A percentile compares a stretch with the other conserved stretches of the same genome.
These are phyloP conservation scores for Cymodocea nodosa DNA, from an alignment of 116 monocot genomes.

Conservation along the genomic window DNA sequence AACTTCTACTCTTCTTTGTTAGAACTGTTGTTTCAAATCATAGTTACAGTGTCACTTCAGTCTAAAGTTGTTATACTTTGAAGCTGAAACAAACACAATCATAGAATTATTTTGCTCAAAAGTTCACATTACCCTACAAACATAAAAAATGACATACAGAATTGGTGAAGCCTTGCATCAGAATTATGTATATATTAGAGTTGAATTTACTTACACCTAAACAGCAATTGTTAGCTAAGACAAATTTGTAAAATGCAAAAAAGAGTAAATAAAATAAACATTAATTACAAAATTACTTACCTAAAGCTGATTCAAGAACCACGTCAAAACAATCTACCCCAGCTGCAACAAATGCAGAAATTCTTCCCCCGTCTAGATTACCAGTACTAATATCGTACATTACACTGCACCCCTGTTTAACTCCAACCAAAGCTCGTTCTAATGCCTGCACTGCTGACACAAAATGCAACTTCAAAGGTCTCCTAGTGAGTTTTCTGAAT, in stretches of 20 bases:
- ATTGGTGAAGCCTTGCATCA: no score
- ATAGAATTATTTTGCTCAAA: no score
- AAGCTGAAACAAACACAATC: no score
- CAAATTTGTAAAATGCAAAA: slow-evolving; percentile 1
- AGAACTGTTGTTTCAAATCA: no score
- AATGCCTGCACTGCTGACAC: slow-evolving; percentile 41
- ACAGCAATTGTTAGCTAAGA: no score
- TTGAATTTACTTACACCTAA: no score
- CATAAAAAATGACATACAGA: no score
- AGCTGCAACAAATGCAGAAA: slow-evolving; percentile 54
- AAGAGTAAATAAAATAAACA: neutral
- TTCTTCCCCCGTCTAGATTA: slow-evolving; percentile 40
- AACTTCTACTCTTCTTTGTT: no score
- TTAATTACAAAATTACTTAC: slow-evolving; percentile 17
- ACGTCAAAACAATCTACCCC: slow-evolving; percentile 66
- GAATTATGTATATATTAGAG: no score
- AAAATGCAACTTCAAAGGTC: slow-evolving; percentile 19
- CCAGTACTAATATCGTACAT: slow-evolving; percentile 47
- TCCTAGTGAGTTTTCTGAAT: slow-evolving; percentile 40
- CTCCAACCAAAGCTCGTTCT: slow-evolving; percentile 56
- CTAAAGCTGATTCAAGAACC: slow-evolving; percentile 67
- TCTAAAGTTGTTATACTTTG: no score
- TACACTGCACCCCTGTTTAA: slow-evolving; percentile 19
- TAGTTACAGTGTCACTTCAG: no score
- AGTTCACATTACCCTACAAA: no score